Evolutionary conservation across 495 filamentous ascomycete genomes (phyloP), one percentile per base, ranked within the genome.

Genomic region (Aspergillus indologenus): DNA sequence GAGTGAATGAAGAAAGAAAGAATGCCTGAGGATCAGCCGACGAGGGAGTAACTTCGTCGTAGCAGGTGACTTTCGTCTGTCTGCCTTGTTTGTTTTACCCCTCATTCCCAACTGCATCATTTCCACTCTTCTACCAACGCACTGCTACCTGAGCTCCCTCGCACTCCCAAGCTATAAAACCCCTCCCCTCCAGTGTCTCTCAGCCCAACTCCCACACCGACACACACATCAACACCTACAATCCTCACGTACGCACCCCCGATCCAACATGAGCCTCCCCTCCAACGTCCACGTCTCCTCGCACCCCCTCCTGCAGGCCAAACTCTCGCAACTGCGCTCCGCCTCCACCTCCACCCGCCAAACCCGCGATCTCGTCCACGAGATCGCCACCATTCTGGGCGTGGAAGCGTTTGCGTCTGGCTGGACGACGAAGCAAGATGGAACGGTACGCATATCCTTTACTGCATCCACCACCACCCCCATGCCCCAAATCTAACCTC

Each of bases 321-420:
- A 98, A 78, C 86, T 98, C 64, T 91, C 88, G 42, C 90, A 91
- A 72, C 86, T 98, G 15, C 87, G 93, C 48, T 94, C 90, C 20
- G 72, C 81, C 24, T 76, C 71, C 44, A 86, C 91, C 48, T 82
- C 81, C 45, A 80, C 91, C 0, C 77, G 84, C 48, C 90, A 96
- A 56, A 92, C 90, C 65, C 91, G 92, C 72, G 69, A 79, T 14
- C 78, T 96, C 40, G 83, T 96, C 53, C 84, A 95, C 68, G 92
- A 96, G 56, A 94, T 98, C 60, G 73, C 89, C 4, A 76, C 90
- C 34, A 90, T 98, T 47, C 73, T 98, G 4, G 91, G 83, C 20
- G 88, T 86, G 53, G 92, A 96, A 71, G 92, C 92, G 11, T 79
- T 95, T 45, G 85, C 83, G n/a, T 65, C 79, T 7, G 80, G 81